Evolutionary conservation across 805 yeast genomes (phyloP), one percentile per base, ranked within the genome.

Genomic region (Starmerella scarabaei): DNA sequence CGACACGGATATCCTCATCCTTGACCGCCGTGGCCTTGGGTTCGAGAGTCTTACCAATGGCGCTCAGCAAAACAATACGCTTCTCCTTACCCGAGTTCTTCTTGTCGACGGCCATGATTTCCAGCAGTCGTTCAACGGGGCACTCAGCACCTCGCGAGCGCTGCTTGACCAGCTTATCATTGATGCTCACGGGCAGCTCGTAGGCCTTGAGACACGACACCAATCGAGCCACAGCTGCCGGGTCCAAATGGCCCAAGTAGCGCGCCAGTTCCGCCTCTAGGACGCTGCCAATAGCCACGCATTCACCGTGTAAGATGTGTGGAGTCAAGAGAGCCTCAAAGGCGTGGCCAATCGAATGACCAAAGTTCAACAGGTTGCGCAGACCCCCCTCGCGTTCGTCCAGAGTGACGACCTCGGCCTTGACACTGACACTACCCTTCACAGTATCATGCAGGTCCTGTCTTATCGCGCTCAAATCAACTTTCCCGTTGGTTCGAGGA

Each of bases 311-410:
- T 33, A 91, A 69, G 19, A 94, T 91, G 60, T 86, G 84, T 7
- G 98, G 98, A 3, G 97, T 86, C 47, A 91, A 68, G 27, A 91
- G 76, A n/a, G 98, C 97, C 65, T 91, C 98, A 49, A 80, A 85
- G 17, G 98, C 98, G 60, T 91, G 98, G 33, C 98, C 98, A 53
- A 91, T 86, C 21, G 95, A 74, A 60, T 91, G 98, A 27, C 98
- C 98, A 57, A 88, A 91, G 62, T 91, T 91, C 44, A 91, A 69
- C 48, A 91, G 64, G 60, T 91, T 91, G 63, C 98, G 73, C 50
- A 91, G 69, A 3, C 94, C 91, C 36, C 94, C 84, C 62, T 91
- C 98, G 54, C 93, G 79, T 62, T 91, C 98, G 62, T 91, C 98
- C 15, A 76, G 68, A 3, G 94, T 73, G 14, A 91, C 98, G 35